Evolutionary conservation across 495 filamentous ascomycete species (phyloP), one percentile per base, ranked within the genome.

Genomic region (Saxispiralis lemnorum): DNA sequence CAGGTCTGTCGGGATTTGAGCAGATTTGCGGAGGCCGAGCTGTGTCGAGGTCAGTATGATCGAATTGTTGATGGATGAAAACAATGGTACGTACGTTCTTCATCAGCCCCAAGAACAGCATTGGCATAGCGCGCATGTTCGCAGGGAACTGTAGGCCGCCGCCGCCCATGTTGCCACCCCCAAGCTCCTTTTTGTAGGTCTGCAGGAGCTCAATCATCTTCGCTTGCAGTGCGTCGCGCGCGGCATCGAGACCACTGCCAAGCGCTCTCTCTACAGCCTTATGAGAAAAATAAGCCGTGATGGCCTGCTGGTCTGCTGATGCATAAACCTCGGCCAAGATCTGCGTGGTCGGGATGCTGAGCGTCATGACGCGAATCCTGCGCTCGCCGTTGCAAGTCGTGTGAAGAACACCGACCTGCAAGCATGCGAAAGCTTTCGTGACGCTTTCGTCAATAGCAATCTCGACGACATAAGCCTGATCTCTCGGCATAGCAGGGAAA

Each of bases 381-480:
- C 89, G 71, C 65, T 96, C 88, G 30, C 89, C 89, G 53, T 96
- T 97, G 68, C 92, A 95, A 7, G 85, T 96, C 24, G 89, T 97
- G 61, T 96, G 92, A 31, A 97, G 73, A 11, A 97, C 86, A 34
- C 88, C 92, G n/a, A 86, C 79, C 59, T 97, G 89, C 68, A 97
- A 64, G 63, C 86, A 95, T 16, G 94, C 80, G 44, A 88, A 77
- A n/a, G 79, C 79, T 62, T 93, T 93, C n/a, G 76, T 76, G 44
- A 97, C 66, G 31, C 75, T 83, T 64, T 97, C 89, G 59, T 97
- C 89, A 48, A 97, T 95, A 7, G 89, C 88, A 42, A 97, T 92
- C 57, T 97, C 89, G 31, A 97, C 89, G n/a, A 96, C 89, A 57
- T 96, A 97, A 37, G 80, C 81, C 56, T 97, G 89, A 56, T 97